These are phyloP conservation scores for Lactarius indigo DNA, from an alignment of 768 basidiomycete genomes.

Conservation along the genomic window DNA sequence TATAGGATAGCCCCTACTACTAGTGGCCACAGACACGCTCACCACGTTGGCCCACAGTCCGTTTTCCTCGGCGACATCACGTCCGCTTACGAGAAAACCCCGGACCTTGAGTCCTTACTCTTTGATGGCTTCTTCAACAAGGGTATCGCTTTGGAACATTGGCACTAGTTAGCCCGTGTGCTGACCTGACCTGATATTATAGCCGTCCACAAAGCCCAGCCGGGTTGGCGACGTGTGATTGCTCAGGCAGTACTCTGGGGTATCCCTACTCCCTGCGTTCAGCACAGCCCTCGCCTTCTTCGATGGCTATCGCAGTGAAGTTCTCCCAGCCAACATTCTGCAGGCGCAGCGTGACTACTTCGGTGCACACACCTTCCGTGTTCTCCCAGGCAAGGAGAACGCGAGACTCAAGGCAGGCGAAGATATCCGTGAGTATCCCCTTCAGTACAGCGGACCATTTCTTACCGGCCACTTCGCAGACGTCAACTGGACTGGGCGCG, in stretches of 20 bases:
- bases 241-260: constrained; percentile 98
- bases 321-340: constrained; percentile 89
- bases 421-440: constrained; percentile 74
- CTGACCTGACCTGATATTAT: constrained; percentile 11
- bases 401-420: constrained; percentile 70
- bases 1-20: not conserved
- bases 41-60: constrained; percentile 33
- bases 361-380: constrained; percentile 97
- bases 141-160: constrained; percentile 40
- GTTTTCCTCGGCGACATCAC: constrained; percentile 96
- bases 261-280: constrained; percentile 95
- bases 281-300: constrained; percentile 98
- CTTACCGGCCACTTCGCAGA: constrained; percentile 44
- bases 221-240: constrained; percentile 96
- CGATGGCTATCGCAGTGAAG: constrained; percentile 96
- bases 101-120: constrained; percentile 83
- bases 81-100: constrained; percentile 81
- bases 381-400: constrained; percentile 90
- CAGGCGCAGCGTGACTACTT: constrained; percentile 99
- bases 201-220: constrained; percentile 93
- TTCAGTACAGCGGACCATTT: not conserved
- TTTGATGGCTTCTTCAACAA: constrained; percentile 98
- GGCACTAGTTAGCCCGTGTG: not conserved
- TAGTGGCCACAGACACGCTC: constrained; percentile 29
- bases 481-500: constrained; percentile 98